These are phyloP conservation scores for Termitomyces sp. DNA, from an alignment of 768 basidiomycete genomes.

Conservation along the genomic window DNA sequence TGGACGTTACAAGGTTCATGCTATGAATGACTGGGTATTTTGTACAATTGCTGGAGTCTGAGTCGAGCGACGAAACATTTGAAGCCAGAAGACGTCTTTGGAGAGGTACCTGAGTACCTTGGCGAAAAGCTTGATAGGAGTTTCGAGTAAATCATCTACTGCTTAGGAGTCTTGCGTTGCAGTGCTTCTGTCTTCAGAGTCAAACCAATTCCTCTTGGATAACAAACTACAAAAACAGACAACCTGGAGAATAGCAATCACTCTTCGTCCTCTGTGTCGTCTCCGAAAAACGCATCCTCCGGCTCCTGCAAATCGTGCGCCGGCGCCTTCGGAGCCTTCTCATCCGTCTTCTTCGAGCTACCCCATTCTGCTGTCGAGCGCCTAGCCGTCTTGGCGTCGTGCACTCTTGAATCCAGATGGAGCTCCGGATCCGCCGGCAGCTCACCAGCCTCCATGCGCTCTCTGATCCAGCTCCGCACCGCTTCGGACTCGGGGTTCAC, in stretches of 20 bases:
- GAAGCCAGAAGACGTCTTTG: too few relatives aligned
- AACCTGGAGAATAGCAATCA: not conserved
- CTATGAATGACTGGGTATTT: too few relatives aligned
- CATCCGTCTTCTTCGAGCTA: slow-evolving; percentile 2
- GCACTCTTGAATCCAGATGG: slow-evolving; percentile 21
- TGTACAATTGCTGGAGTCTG: too few relatives aligned
- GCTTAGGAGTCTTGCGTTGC: too few relatives aligned
- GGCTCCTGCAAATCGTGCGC: slow-evolving; percentile 14
- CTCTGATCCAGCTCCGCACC: slow-evolving; percentile 53
- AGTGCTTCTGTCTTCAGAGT: too few relatives aligned
- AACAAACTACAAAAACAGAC: not conserved
- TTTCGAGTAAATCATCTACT: too few relatives aligned
- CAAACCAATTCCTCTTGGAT: too few relatives aligned
- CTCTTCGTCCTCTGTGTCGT: slow-evolving; percentile 24
- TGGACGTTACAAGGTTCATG: too few relatives aligned
- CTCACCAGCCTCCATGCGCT: slow-evolving; percentile 56
- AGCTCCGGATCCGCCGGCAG: slow-evolving; percentile 58
- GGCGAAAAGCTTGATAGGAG: too few relatives aligned
- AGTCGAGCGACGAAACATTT: too few relatives aligned
- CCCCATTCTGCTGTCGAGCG: slow-evolving; percentile 5
- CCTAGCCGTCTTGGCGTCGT: slow-evolving; percentile 3
- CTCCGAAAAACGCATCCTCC: slow-evolving; percentile 38
- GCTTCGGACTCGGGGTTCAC: slow-evolving; percentile 52
- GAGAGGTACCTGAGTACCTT: too few relatives aligned
- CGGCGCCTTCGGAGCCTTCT: not conserved